Base-by-base conservation (phyloP, 345 rosid genomes). In the Arabis hirsuta region DNA sequence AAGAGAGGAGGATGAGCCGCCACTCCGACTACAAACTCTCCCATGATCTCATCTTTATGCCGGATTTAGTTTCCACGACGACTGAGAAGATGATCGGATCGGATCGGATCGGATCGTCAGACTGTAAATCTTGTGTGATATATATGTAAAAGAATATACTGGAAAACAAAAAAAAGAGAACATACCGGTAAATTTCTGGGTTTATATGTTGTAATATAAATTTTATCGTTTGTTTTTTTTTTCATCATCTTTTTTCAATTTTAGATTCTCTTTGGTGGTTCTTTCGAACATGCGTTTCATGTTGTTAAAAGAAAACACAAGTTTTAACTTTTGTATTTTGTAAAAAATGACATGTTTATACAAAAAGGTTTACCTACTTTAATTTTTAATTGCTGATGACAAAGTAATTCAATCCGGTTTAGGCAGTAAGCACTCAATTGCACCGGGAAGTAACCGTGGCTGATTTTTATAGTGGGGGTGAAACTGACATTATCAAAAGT, bases 91-190 rank as follows among this genome's bases (percentile, higher is more conserved):
- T 32, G 14, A 50, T 9, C 12, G 36, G 69, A 69, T 69, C 20
- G 14, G 32, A 22, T 58, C 46, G 41, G 24, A 22, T 20, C 22
- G 2, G 43, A 44, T 56, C 55, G 11, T 54, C 36, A 32, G 24
- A 12, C 44, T 20, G 55, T 19, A 20, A 44, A 3, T 45, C 39
- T 69, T 65, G 63, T 55, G 9, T 55, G 19, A 31, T 54, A 43
- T 42, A 2, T 58, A 12, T 36, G 39, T 27, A 22, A 22, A 29
- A 29, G 32, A 29, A 4, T 5, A 29, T 4, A 29, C 32, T 5
- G 32, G 32, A 29, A 29, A 29, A n/a, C n/a, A n/a, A 29, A 29
- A 3, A 29, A 5, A 11, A 6, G 19, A 6, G 10, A 46, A 14
- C 26, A 47, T 3, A 19, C 12, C 52, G 6, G 26, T 47, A 20